phyloP scores from a whole-genome alignment of 768 basidiomycete species.

The Termitomyces sp. region DNA sequence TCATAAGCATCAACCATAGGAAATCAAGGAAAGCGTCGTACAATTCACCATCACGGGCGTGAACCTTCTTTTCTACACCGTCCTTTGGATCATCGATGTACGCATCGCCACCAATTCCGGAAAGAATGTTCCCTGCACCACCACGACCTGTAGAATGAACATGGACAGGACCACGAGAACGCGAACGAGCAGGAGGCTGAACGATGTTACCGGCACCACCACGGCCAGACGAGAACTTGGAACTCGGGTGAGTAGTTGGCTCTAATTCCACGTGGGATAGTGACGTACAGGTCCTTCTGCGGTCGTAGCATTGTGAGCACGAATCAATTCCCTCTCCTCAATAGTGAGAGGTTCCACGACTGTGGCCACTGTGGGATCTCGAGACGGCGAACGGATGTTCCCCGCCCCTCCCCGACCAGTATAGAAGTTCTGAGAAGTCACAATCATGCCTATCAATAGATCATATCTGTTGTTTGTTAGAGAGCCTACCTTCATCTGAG shows the following conservation, averaged over 20 bases:
- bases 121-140: constrained; percentile 52
- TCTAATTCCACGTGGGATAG: background rate
- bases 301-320: constrained; percentile 24
- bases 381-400: constrained; percentile 78
- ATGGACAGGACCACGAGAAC: constrained; percentile 36
- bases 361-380: constrained; percentile 30
- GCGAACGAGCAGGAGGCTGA: constrained; percentile 33
- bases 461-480: background rate
- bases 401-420: constrained; percentile 81
- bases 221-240: constrained; percentile 54
- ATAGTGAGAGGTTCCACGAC: constrained; percentile 23
- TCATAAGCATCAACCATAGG: background rate
- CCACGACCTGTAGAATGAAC: constrained; percentile 56
- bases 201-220: constrained; percentile 63
- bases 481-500: constrained; percentile 30
- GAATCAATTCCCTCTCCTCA: constrained; percentile 35
- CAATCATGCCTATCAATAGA: background rate
- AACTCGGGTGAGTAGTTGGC: background rate
- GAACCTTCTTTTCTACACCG: background rate
- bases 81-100: background rate
- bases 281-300: constrained; percentile 30
- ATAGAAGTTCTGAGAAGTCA: constrained; percentile 34
- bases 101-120: background rate
- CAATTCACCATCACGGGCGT: background rate
- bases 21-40: background rate